Evolutionary conservation across 2,329 filamentous ascomycete species (phyloP).

Genomic region (Parastagonospora avenae): DNA sequence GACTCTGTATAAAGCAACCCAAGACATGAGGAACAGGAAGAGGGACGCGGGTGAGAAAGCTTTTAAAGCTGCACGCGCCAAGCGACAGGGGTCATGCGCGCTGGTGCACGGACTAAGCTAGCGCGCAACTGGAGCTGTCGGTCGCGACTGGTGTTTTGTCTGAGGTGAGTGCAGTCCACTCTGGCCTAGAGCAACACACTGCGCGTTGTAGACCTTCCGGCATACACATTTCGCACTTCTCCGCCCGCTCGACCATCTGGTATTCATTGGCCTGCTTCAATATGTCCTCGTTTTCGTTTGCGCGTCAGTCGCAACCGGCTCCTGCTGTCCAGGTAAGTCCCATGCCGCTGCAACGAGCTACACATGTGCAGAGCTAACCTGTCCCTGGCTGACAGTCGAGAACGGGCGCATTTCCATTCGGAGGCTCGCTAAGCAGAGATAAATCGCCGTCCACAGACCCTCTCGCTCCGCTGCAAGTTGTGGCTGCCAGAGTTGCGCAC

Average conservation of each 20-base stretch:
- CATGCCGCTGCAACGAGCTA: constrained; percentile 2
- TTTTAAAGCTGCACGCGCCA: not conserved
- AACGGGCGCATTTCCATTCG: constrained; percentile 15
- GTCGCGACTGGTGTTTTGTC: constrained; percentile 4
- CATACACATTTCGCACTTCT: not conserved
- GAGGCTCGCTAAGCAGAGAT: constrained; percentile 20
- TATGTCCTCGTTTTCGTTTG: constrained; percentile 35
- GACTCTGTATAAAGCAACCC: constrained; percentile 77
- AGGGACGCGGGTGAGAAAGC: not conserved
- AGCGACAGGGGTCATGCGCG: not conserved
- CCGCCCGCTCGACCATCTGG: not conserved
- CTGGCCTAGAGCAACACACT: too few species aligned
- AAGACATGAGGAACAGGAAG: constrained; percentile 2
- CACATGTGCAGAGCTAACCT: not conserved
- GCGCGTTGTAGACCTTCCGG: too few species aligned
- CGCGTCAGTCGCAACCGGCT: constrained; percentile 31
- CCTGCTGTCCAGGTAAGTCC: constrained; percentile 28
- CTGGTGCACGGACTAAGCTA: not conserved
- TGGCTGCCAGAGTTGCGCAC: constrained; percentile 71
- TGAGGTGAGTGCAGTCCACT: not conserved
- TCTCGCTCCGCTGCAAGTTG: constrained; percentile 65
- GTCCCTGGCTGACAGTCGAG: constrained; percentile 12
- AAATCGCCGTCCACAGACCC: constrained; percentile 45
- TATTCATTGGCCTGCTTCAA: not conserved
- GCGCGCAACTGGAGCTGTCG: not conserved